Evolutionary conservation across 352 stramenopile species (phyloP), one percentile per base, ranked within the genome.

Genomic region (Phytopythium delawarense): DNA sequence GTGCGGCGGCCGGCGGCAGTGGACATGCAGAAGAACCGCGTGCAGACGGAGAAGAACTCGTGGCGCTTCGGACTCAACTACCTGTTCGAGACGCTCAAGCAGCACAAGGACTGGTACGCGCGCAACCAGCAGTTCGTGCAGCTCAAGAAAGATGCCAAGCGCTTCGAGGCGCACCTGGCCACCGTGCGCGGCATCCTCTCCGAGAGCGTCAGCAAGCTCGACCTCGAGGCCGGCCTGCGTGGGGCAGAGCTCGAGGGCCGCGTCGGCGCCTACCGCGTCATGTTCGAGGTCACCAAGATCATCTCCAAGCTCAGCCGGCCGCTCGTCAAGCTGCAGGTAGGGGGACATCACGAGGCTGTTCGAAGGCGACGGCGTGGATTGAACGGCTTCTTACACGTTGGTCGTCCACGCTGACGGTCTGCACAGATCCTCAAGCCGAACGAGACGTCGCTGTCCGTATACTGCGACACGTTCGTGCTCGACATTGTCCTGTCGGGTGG

Each of bases 261-360:
- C 57, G 87, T 96, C 40, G 84, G 87, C 28, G 81, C 84, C 25
- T 96, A 96, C 79, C 89, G 91, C 60, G 76, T 96, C 71, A 90
- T 96, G 76, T 96, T 96, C 54, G 87, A 96, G 60, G 87, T 96
- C 32, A 94, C 87, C 51, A 92, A 92, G 71, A 94, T 96, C 63
- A 81, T 88, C 37, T 90, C 83, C 48, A 89, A 84, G 37, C 75
- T 96, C 58, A 96, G 87, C 59, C 84, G 87, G 2, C 87, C 87
- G 50, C 75, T 92, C 12, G 87, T 96, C 23, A 92, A 93, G 73
- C 70, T 96, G 44, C 81, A 79, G 51, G 71, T 76, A 37, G 35
- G 9, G 7, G 8, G 35, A 4, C 35, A 11, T 6, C 35, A 15
- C 9, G 8, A 40, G 6, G 35, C 35, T 40, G 35, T 40, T 1